A percentile compares a stretch with the other conserved stretches of the same genome.
phyloP scores from a whole-genome alignment of 768 basidiomycete species.

The Boletus sp. region DNA sequence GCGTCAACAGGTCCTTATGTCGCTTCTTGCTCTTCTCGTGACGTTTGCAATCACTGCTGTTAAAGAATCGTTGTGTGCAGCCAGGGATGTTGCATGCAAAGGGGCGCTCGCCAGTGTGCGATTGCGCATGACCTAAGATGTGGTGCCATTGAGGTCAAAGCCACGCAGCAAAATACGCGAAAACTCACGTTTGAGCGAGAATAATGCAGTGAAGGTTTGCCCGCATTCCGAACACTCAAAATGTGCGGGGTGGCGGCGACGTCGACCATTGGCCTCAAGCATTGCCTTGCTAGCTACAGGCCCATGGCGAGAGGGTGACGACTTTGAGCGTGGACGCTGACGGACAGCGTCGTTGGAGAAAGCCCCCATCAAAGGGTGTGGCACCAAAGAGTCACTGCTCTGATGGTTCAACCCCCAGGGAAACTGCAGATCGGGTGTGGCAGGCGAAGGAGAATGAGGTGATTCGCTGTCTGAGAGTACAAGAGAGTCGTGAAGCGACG shows the following conservation, averaged over 20 bases:
- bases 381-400: constrained; percentile 9
- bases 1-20: constrained; percentile 19
- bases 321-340: constrained; percentile 18
- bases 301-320: constrained; percentile 10
- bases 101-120: constrained; percentile 27
- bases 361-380: background rate
- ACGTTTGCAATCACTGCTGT: constrained; percentile 33
- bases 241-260: constrained; percentile 28
- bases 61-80: constrained; percentile 28
- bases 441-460: constrained; percentile 16
- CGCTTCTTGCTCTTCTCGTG: constrained; percentile 34
- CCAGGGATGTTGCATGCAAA: constrained; percentile 25
- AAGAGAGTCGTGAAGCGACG: constrained; percentile 5
- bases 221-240: constrained; percentile 16
- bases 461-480: constrained; percentile 23
- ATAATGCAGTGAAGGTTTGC: constrained; percentile 29
- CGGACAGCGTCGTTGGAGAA: constrained; percentile 1
- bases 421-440: constrained; percentile 6
- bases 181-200: constrained; percentile 33
- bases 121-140: constrained; percentile 27
- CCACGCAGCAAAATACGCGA: background rate
- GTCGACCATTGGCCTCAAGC: constrained; percentile 31
- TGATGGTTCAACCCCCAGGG: constrained; percentile 1
- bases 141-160: constrained; percentile 3
- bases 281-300: constrained; percentile 32